Conservation (phyloP, 306 rosid species). For the Citrullus amarus region DNA sequence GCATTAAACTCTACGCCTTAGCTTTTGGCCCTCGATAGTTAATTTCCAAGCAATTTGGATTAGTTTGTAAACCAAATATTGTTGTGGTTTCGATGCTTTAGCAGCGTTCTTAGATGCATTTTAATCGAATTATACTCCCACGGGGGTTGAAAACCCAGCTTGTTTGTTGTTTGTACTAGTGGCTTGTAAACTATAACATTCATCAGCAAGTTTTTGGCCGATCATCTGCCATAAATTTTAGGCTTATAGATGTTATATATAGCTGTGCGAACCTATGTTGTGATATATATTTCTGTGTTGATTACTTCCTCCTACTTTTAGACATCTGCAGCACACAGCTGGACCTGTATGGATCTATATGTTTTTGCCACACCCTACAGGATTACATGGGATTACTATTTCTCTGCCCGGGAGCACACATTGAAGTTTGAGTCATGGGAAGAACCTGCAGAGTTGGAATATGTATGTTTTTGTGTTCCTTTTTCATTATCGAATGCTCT, state of each 20-base stretch:
- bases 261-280: not conserved
- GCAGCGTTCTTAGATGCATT: not conserved
- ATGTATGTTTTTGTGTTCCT: constrained; percentile 39
- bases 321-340: constrained; percentile 94
- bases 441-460: constrained; percentile 93
- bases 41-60: not conserved
- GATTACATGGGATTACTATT: constrained; percentile 95
- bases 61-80: not conserved
- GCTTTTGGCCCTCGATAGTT: not conserved
- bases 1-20: not conserved
- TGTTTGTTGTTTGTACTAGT: not conserved
- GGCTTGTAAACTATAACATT: not conserved
- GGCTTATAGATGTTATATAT: not conserved
- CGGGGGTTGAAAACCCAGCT: not conserved
- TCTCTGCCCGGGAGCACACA: constrained; percentile 68
- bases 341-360: constrained; percentile 98
- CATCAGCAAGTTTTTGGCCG: not conserved
- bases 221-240: not conserved
- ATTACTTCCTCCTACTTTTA: constrained; percentile 13
- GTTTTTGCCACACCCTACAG: constrained; percentile 93
- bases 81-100: not conserved
- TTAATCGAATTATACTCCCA: not conserved
- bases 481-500: constrained; percentile 8
- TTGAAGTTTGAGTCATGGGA: constrained; percentile 85
- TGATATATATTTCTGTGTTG: not conserved